Conservation (phyloP, 148 eudicot species). For the Vaccinium darrowii region DNA sequence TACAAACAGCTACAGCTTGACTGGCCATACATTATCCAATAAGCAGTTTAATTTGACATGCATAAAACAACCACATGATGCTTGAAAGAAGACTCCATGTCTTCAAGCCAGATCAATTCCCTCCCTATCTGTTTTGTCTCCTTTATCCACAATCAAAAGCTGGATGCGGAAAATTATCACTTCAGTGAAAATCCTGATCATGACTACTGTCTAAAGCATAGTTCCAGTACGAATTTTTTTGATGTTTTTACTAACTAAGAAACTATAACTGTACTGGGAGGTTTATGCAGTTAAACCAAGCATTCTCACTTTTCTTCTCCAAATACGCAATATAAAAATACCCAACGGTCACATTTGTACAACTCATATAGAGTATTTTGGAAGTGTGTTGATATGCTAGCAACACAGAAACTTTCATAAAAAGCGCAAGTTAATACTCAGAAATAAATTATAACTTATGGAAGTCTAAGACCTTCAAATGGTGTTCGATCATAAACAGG, state of each 20-base stretch:
- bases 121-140: background rate
- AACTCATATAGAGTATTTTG: too few species aligned
- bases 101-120: background rate
- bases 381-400: background rate
- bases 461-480: conserved; percentile 63
- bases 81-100: background rate
- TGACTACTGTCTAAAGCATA: background rate
- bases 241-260: background rate
- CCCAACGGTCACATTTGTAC: background rate
- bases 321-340: background rate
- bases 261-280: background rate
- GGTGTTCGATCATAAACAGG: conserved; percentile 85
- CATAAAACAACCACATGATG: background rate
- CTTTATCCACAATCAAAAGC: background rate
- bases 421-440: background rate
- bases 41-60: background rate
- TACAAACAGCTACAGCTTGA: background rate
- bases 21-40: background rate
- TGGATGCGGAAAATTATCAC: background rate
- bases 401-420: background rate
- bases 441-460: conserved; percentile 6
- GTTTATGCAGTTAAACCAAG: background rate
- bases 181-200: background rate
- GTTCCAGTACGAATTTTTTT: background rate
- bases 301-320: background rate